These are phyloP conservation scores for Blastocystis sp. DNA, from an alignment of 352 stramenopile genomes.

Conservation along the genomic window DNA sequence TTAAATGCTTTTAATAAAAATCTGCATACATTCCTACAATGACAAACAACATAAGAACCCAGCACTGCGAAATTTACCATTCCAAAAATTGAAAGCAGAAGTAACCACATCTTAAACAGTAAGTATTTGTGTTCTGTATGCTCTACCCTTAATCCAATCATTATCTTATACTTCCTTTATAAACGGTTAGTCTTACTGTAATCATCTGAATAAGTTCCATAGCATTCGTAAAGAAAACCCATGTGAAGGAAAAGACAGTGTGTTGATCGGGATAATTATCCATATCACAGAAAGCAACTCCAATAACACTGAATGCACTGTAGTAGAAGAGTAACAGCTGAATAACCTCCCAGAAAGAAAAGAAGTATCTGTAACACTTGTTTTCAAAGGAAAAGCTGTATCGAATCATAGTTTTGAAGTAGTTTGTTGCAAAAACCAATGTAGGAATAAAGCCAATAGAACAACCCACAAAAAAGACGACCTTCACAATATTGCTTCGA, in stretches of 20 bases:
- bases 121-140: background rate
- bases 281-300: slow-evolving; percentile 17
- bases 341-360: background rate
- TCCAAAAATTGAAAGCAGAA: background rate
- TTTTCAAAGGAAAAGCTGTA: background rate
- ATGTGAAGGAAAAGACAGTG: slow-evolving; percentile 16
- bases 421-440: slow-evolving; percentile 6
- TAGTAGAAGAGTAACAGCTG: background rate
- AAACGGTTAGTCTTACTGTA: background rate
- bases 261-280: background rate
- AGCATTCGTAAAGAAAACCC: slow-evolving; percentile 4
- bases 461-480: background rate
- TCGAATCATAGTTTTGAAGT: background rate
- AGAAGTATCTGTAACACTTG: background rate
- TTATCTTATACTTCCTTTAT: background rate
- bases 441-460: background rate
- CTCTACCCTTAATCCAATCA: background rate
- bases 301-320: slow-evolving; percentile 6
- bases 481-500: background rate
- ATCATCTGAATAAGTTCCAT: slow-evolving; percentile 25
- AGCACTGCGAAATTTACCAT: slow-evolving; percentile 1
- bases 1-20: background rate
- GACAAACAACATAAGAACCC: background rate
- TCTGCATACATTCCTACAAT: background rate
- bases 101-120: background rate